Evolutionary conservation across 352 stramenopile genomes (phyloP).

Genomic region (Blastocystis sp.): DNA sequence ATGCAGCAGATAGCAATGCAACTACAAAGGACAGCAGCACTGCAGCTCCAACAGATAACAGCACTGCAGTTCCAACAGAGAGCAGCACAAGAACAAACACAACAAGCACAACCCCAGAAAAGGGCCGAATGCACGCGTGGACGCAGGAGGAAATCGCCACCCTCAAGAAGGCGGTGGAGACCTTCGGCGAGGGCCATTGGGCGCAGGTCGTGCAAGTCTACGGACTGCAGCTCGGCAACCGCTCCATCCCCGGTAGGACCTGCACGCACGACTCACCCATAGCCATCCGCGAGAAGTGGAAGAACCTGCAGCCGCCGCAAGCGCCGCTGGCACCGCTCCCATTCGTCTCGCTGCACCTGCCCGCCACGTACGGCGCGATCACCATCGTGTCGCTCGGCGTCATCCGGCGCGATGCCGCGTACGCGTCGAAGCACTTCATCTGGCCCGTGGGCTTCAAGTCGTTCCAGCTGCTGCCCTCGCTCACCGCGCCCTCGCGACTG

Average conservation of each 20-base stretch:
- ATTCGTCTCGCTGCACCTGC: neutral
- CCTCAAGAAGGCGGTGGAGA: constrained; percentile 3
- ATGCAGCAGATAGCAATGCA: too few species aligned
- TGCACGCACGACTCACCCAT: neutral
- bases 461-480: neutral
- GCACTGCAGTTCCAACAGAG: neutral
- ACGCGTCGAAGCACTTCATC: neutral
- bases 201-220: neutral
- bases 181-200: constrained; percentile 46
- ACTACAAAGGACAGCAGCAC: neutral
- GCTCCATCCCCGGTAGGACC: constrained; percentile 13
- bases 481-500: neutral
- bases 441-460: constrained; percentile 14
- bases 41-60: neutral
- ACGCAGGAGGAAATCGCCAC: neutral
- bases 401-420: neutral
- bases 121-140: neutral
- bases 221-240: constrained; percentile 4
- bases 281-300: constrained; percentile 63
- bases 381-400: neutral
- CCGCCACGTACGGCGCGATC: neutral
- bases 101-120: neutral
- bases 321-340: too few species aligned
- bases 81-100: neutral
- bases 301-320: neutral